phyloP scores from a whole-genome alignment of 2,329 filamentous ascomycete species.

The Sporothrix dimorphospora region DNA sequence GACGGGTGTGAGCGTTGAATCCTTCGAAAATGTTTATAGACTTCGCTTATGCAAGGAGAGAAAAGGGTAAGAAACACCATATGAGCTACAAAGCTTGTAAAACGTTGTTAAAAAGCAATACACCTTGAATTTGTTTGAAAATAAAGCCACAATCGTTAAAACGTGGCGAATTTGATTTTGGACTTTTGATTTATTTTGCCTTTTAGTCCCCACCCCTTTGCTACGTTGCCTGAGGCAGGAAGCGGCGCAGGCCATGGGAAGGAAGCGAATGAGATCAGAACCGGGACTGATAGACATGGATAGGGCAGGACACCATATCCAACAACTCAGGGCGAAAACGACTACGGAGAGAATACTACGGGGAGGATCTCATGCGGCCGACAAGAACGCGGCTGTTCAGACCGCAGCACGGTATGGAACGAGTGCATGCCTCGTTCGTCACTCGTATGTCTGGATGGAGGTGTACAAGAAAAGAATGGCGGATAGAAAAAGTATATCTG shows the following conservation, averaged over 20 bases:
- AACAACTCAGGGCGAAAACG: neutral
- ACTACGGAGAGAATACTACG: neutral
- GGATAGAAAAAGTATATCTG: no score
- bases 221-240: neutral
- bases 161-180: neutral
- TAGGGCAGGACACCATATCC: neutral
- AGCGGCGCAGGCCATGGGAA: neutral
- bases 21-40: conserved; percentile 14
- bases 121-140: neutral
- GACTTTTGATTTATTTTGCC: neutral
- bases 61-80: neutral
- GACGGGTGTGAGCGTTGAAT: conserved; percentile 6
- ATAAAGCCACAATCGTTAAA: neutral
- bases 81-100: neutral
- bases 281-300: neutral
- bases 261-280: neutral
- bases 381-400: neutral
- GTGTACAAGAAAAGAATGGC: neutral
- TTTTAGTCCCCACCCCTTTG: no score
- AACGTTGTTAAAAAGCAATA: neutral
- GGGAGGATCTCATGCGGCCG: neutral
- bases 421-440: neutral
- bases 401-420: conserved; percentile 17
- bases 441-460: neutral
- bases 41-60: neutral